Evolutionary conservation across 1,284 basidiomycete genomes (phyloP), one percentile per base, ranked within the genome.

Genomic region (Ganoderma sp.): DNA sequence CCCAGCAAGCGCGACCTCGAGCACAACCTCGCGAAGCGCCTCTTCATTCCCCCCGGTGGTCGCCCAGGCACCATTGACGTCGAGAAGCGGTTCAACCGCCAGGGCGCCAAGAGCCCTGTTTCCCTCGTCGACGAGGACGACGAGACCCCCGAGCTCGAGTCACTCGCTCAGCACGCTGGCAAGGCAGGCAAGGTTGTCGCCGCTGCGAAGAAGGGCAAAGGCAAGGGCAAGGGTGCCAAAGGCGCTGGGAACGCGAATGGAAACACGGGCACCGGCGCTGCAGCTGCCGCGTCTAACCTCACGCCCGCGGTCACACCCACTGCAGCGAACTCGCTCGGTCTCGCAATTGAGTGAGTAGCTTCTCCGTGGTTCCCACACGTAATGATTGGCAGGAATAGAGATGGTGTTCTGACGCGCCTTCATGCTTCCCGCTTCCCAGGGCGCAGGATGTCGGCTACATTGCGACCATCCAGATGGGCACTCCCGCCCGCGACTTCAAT

Each of bases 381-480:
- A 39, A 37, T 25, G 39, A 17, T 41, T 42, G 52, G 39, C 22
- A 15, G 62, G 17, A 39, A 45, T 61, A 8, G 32, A 54, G 50
- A 41, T 54, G 41, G 2, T 10, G n/a, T 56, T 28, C 65, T 69
- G 28, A 68, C 54, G 50, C 60, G 37, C 22, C 7, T 56, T 39
- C 10, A 8, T 39, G 37, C 37, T 39, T 54, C 34, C 28, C 3
- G 34, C 57, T 41, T 37, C 37, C 43, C 61, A 79, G 78, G 66
- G 79, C 77, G 15, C 83, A 85, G 70, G 85, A 87, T 75, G 81
- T 85, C 43, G 86, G 86, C 45, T 88, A 95, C 79, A 82, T 95
- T 62, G 90, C 91, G 8, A 89, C 86, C 34, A 79, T 96, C 42
- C 86, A 91, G 77, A 87, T 96, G 71, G 94, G 94, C 48, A 92